Percentiles rank a stretch among this genome's conserved stretches.
These are phyloP conservation scores for Phytophthora hibernalis DNA, from an alignment of 352 stramenopile species.

Conservation along the genomic window DNA sequence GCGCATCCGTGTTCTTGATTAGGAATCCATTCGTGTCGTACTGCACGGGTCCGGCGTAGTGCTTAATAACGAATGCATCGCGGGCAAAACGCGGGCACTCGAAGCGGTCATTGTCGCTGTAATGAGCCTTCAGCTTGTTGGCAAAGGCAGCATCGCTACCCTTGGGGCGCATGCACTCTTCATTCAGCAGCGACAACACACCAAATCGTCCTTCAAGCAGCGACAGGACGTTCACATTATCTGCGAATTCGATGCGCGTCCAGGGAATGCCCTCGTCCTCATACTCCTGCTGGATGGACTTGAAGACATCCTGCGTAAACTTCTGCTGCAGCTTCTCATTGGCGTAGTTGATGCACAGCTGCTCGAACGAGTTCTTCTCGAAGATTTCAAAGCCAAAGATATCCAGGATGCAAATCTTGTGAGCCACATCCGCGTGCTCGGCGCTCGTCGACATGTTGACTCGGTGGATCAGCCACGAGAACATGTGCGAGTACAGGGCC, in stretches of 20 bases:
- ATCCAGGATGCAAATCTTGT: constrained; percentile 94
- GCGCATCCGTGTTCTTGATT: constrained; percentile 97
- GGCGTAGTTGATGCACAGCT: constrained; percentile 97
- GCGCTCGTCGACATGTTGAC: constrained; percentile 85
- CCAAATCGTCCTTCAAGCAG: constrained; percentile 90
- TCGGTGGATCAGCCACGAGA: constrained; percentile 95
- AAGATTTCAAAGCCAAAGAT: constrained; percentile 99
- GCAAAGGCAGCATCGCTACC: constrained; percentile 87
- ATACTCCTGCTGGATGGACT: constrained; percentile 96
- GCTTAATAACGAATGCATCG: constrained; percentile 94
- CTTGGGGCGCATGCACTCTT: constrained; percentile 92
- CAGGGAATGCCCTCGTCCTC: constrained; percentile 95
- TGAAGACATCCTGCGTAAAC: constrained; percentile 96
- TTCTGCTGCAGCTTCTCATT: constrained; percentile 96
- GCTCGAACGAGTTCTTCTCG: constrained; percentile 96
- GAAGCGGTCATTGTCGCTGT: constrained; percentile 90
- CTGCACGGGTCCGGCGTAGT: constrained; percentile 96
- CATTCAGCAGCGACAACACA: constrained; percentile 94
- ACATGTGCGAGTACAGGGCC: constrained; percentile 95
- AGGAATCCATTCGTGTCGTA: constrained; percentile 95
- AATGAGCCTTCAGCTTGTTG: constrained; percentile 90
- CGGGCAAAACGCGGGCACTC: constrained; percentile 82
- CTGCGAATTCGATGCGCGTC: constrained; percentile 91
- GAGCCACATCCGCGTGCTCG: constrained; percentile 51
- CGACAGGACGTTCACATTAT: constrained; percentile 93